Evolutionary conservation across 2,329 filamentous ascomycete genomes (phyloP).

Genomic region (Colletotrichum ledebouriae): DNA sequence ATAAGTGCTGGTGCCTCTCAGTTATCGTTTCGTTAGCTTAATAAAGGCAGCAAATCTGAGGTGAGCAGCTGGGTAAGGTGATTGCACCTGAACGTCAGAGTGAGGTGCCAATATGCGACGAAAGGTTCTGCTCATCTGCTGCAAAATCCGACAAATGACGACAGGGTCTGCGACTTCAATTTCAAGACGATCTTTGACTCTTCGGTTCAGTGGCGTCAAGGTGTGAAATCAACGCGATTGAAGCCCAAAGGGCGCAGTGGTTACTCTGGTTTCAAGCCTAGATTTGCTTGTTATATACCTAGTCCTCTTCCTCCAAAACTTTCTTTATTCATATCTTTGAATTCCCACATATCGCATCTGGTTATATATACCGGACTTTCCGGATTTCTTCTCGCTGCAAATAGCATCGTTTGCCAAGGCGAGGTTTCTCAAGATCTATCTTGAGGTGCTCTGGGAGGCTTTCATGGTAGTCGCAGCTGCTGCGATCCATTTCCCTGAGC

Average conservation of each 20-base stretch:
- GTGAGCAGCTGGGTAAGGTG: too few relatives aligned
- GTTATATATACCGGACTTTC: neutral
- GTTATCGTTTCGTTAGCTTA: too few relatives aligned
- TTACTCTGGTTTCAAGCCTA: too few relatives aligned
- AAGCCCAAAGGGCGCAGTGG: neutral
- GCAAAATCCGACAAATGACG: neutral
- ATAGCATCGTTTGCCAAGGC: neutral
- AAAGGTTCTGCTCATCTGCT: conserved; percentile 4
- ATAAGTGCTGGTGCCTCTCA: too few relatives aligned
- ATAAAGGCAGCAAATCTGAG: too few relatives aligned
- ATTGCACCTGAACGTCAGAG: too few relatives aligned
- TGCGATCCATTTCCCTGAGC: neutral
- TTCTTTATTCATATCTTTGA: neutral
- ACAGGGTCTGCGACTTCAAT: neutral
- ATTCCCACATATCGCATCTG: fast-evolving
- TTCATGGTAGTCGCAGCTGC: neutral
- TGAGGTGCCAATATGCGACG: neutral
- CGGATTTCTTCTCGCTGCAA: neutral
- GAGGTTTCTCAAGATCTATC: conserved; percentile 1
- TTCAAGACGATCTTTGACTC: neutral
- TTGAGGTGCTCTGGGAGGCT: neutral
- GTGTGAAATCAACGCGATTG: neutral
- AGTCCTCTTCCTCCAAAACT: too few relatives aligned
- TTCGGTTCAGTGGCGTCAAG: neutral
- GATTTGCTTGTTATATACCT: too few relatives aligned